These are phyloP conservation scores for Colletotrichum godetiae DNA, from an alignment of 2,329 filamentous ascomycete genomes.

Conservation along the genomic window DNA sequence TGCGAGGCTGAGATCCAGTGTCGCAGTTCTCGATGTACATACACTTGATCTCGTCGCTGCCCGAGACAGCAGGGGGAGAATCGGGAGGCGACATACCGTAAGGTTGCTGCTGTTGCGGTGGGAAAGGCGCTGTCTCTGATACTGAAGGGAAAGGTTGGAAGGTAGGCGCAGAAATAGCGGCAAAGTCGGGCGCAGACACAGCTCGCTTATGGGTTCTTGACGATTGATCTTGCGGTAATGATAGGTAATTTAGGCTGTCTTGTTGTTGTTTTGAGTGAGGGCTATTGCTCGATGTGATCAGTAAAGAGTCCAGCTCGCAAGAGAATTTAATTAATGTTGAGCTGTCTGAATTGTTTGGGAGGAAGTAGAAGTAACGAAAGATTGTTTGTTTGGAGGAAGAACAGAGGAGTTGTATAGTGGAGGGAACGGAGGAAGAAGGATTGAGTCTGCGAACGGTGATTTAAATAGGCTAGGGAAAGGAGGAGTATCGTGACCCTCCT, in stretches of 20 bases:
- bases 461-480: not conserved
- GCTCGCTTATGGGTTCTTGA: constrained; percentile 58
- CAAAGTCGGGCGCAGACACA: constrained; percentile 60
- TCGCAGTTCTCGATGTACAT: constrained; percentile 69
- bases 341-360: not conserved
- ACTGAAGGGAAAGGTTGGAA: constrained; percentile 37
- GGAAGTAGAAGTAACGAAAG: too few relatives aligned
- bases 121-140: constrained; percentile 29
- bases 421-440: not conserved
- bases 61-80: constrained; percentile 21
- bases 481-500: not conserved
- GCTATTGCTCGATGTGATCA: constrained; percentile 14
- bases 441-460: not conserved
- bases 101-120: constrained; percentile 35
- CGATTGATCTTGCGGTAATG: constrained; percentile 34
- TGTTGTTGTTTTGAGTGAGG: constrained; percentile 34
- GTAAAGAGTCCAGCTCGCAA: constrained; percentile 23
- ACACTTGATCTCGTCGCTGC: constrained; percentile 49
- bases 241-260: constrained; percentile 32
- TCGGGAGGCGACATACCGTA: constrained; percentile 29
- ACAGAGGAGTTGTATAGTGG: not conserved
- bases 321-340: not conserved
- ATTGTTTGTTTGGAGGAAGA: not conserved
- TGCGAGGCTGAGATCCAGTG: constrained; percentile 72
- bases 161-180: constrained; percentile 40